phyloP scores from a whole-genome alignment of 148 eudicot species.

The Gaultheria prostrata region DNA sequence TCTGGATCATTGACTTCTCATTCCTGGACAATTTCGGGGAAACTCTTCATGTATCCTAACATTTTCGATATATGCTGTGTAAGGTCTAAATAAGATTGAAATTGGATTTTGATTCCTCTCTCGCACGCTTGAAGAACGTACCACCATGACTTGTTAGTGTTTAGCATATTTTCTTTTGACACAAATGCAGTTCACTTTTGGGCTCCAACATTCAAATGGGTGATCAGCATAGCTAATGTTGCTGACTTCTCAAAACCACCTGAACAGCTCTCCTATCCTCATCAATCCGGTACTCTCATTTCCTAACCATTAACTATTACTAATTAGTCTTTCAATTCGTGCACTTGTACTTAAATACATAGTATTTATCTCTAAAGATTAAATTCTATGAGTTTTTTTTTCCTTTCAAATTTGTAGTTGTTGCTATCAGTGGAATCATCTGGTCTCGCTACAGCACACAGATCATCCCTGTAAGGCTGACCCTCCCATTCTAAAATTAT shows the following conservation, averaged over 20 bases:
- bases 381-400: neutral
- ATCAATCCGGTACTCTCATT: constrained; percentile 29
- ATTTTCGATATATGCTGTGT: neutral
- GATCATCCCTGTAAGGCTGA: constrained; percentile 38
- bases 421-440: constrained; percentile 25
- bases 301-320: neutral
- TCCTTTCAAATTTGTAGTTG: constrained; percentile 24
- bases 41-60: too few relatives aligned
- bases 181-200: constrained; percentile 42
- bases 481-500: neutral
- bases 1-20: too few relatives aligned
- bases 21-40: too few relatives aligned
- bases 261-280: constrained; percentile 42
- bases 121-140: neutral
- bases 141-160: neutral
- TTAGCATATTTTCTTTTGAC: neutral
- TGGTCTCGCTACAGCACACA: constrained; percentile 42
- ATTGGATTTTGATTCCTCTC: neutral
- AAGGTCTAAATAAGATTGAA: neutral
- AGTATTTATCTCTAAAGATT: neutral
- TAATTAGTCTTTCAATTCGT: neutral
- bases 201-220: constrained; percentile 48
- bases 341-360: neutral
- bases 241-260: constrained; percentile 46
- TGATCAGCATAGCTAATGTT: constrained; percentile 37